phyloP scores from a whole-genome alignment of 345 rosid species.

The Eutrema japonicum region DNA sequence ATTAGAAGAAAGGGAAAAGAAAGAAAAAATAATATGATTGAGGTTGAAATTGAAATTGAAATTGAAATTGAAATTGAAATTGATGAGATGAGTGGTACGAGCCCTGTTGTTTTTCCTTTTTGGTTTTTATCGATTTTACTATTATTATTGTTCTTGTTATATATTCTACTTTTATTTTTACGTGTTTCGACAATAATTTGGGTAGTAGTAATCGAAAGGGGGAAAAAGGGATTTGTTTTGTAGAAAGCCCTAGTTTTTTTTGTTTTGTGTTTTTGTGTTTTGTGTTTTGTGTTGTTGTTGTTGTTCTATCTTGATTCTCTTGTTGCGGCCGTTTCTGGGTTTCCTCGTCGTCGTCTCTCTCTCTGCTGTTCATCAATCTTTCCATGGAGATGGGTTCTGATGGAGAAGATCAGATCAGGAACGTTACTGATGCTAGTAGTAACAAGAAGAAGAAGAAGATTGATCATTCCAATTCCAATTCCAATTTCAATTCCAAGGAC shows the following conservation, averaged over 20 bases:
- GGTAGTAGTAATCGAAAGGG: constrained; percentile 17
- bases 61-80: constrained; percentile 48
- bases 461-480: constrained; percentile 29
- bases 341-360: not conserved
- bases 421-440: constrained; percentile 7
- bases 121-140: constrained; percentile 47
- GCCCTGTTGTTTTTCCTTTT: constrained; percentile 39
- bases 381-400: constrained; percentile 69
- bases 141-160: constrained; percentile 46
- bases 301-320: constrained; percentile 11
- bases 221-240: constrained; percentile 29
- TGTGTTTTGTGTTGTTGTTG: not conserved
- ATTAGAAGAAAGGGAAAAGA: constrained; percentile 22
- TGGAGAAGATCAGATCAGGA: constrained; percentile 52
- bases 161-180: constrained; percentile 36
- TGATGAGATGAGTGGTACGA: constrained; percentile 47
- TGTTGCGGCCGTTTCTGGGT: constrained; percentile 40
- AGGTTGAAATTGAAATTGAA: constrained; percentile 48
- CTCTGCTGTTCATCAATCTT: constrained; percentile 30
- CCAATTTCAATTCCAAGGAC: constrained; percentile 31
- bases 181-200: constrained; percentile 35
- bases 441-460: constrained; percentile 32
- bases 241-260: constrained; percentile 44
- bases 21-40: constrained; percentile 32
- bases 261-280: not conserved